These are phyloP conservation scores for Lepidium didymum DNA, from an alignment of 345 rosid genomes.

Conservation along the genomic window DNA sequence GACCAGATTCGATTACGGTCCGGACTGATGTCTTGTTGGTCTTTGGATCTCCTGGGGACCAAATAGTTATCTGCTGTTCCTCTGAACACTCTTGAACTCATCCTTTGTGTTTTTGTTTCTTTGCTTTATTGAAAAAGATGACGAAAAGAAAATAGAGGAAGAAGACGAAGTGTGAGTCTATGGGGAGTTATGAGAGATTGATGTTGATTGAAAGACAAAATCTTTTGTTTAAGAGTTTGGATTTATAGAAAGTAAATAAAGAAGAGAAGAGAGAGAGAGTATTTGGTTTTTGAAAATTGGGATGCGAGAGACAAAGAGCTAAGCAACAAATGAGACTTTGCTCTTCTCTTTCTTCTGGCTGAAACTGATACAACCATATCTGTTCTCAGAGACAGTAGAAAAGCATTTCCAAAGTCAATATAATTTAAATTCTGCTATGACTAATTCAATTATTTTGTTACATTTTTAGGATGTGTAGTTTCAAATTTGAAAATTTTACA, in stretches of 20 bases:
- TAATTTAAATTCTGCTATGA: slow-evolving; percentile 10
- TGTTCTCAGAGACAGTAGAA: slow-evolving; percentile 3
- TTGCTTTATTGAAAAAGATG: not conserved
- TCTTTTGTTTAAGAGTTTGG: slow-evolving; percentile 24
- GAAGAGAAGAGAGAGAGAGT: not conserved
- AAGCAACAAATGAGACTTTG: slow-evolving; percentile 31
- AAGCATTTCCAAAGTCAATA: slow-evolving; percentile 18
- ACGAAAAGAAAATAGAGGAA: slow-evolving; percentile 9
- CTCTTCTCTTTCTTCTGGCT: slow-evolving; percentile 22
- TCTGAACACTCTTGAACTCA: slow-evolving; percentile 45
- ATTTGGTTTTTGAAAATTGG: not conserved
- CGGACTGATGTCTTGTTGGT: slow-evolving; percentile 45
- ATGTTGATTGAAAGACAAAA: slow-evolving; percentile 25
- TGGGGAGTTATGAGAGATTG: not conserved
- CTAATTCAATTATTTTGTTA: slow-evolving; percentile 11
- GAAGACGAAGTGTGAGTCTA: not conserved
- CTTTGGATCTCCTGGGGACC: slow-evolving; percentile 41
- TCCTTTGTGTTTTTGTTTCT: slow-evolving; percentile 21
- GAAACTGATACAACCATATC: slow-evolving; percentile 10
- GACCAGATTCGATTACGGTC: slow-evolving; percentile 60
- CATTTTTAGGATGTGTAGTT: not conserved
- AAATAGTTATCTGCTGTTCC: slow-evolving; percentile 23
- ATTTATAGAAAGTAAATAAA: slow-evolving; percentile 10
- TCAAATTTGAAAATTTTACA: slow-evolving; percentile 8
- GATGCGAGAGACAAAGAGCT: slow-evolving; percentile 18